These are phyloP conservation scores for Ophiostoma sp. DNA, from an alignment of 2,329 filamentous ascomycete species.

Conservation along the genomic window DNA sequence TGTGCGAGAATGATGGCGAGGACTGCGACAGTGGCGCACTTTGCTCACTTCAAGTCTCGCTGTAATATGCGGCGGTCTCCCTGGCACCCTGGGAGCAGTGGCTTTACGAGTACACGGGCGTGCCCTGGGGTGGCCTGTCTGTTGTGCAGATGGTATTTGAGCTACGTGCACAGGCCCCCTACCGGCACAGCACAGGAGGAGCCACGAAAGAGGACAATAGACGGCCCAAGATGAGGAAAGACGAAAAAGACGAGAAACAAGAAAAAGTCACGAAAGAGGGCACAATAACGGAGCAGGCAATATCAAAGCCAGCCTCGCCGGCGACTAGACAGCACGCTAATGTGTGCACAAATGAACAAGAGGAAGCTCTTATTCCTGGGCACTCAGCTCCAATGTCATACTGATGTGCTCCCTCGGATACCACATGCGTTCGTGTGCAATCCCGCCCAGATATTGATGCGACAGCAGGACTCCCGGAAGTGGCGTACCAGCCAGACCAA, in stretches of 20 bases:
- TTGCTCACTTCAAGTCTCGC: background rate
- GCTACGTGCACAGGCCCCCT: constrained; percentile 6
- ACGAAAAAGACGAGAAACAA: background rate
- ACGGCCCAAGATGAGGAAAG: background rate
- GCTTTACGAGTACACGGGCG: background rate
- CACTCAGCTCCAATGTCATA: constrained; percentile 3
- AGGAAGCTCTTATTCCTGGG: background rate
- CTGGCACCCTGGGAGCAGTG: background rate
- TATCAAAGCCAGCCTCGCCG: constrained; percentile 1
- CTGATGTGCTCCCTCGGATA: constrained; percentile 3
- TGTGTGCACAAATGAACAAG: background rate
- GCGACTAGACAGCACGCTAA: constrained; percentile 7
- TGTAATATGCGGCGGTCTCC: background rate
- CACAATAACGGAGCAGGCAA: background rate
- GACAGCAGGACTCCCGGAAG: constrained; percentile 6
- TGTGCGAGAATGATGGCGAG: background rate
- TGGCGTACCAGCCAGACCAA: constrained; percentile 3
- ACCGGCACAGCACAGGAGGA: background rate
- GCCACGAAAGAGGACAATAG: background rate
- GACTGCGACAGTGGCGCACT: constrained; percentile 3
- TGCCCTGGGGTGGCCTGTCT: background rate
- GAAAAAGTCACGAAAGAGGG: background rate
- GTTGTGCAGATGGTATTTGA: constrained; percentile 3
- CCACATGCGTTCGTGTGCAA: constrained; percentile 7
- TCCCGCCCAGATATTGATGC: constrained; percentile 14